Evolutionary conservation across 164 flowering plant species (phyloP).

Genomic region (Protea cynaroides): DNA sequence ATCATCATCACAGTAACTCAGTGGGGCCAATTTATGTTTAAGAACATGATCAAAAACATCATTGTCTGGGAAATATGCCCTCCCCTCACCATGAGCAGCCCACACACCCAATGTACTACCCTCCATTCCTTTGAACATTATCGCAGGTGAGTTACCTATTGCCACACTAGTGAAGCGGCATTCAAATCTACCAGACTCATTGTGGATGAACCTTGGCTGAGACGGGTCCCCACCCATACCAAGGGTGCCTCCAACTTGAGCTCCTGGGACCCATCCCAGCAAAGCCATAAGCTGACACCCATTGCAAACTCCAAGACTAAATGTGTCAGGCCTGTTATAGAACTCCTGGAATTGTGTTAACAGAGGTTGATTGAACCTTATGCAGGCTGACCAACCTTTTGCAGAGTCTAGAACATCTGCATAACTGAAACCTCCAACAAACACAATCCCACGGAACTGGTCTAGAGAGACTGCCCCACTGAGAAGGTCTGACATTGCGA

Average conservation of each 20-base stretch:
- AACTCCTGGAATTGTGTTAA: constrained; percentile 62
- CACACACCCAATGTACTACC: constrained; percentile 91
- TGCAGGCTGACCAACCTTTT: constrained; percentile 94
- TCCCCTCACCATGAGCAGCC: constrained; percentile 98
- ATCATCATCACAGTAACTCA: constrained; percentile 82
- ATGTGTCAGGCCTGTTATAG: constrained; percentile 54
- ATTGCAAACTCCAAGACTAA: constrained; percentile 92
- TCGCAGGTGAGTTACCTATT: constrained; percentile 73
- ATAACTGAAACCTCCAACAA: constrained; percentile 87
- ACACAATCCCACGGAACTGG: constrained; percentile 69
- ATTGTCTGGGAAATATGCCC: constrained; percentile 85
- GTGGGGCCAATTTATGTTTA: constrained; percentile 60
- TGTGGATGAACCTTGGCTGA: constrained; percentile 89
- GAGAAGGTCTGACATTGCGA: constrained; percentile 69
- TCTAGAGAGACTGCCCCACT: constrained; percentile 47
- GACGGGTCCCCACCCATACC: constrained; percentile 74
- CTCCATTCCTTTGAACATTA: constrained; percentile 91
- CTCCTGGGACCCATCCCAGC: constrained; percentile 92
- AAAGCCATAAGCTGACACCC: constrained; percentile 98
- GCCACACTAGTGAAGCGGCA: constrained; percentile 85
- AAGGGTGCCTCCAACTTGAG: constrained; percentile 64
- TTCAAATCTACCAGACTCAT: constrained; percentile 88
- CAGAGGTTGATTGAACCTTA: constrained; percentile 70
- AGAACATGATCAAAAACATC: constrained; percentile 43
- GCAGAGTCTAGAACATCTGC: constrained; percentile 86